A percentile compares a stretch with the other conserved stretches of the same genome.
Evolutionary conservation across 306 rosid genomes (phyloP).

Genomic region (Ormosia semicastrata): DNA sequence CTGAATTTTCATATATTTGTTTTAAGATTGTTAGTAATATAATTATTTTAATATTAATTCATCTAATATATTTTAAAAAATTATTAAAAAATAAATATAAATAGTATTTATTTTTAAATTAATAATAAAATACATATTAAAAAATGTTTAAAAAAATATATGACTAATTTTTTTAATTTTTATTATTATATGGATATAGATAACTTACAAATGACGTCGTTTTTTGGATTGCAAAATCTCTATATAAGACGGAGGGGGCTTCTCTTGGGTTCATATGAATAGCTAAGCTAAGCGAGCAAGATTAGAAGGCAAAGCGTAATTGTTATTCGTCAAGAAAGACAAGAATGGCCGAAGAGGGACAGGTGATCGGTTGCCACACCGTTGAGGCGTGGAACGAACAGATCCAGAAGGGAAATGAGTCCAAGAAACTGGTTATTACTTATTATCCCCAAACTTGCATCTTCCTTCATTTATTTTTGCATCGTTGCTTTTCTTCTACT

Average conservation of each 20-base stretch:
- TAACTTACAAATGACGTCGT: too few species aligned
- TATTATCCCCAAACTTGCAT: background rate
- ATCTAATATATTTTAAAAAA: too few species aligned
- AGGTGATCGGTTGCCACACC: constrained; percentile 53
- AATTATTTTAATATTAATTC: too few species aligned
- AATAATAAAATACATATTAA: too few species aligned
- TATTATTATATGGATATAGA: too few species aligned
- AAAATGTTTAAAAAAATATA: too few species aligned
- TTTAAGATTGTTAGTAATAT: too few species aligned
- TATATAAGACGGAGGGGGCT: background rate
- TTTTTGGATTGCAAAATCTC: background rate
- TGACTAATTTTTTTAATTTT: too few species aligned
- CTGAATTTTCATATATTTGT: background rate
- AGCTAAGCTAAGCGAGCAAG: background rate
- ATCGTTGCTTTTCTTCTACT: background rate
- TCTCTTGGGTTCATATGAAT: background rate
- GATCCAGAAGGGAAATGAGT: constrained; percentile 36
- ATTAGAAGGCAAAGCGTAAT: background rate
- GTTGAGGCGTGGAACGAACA: constrained; percentile 47
- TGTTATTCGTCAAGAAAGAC: background rate
- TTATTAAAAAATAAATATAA: too few species aligned
- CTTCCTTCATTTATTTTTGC: background rate
- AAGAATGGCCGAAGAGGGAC: constrained; percentile 43
- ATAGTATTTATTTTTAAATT: too few species aligned
- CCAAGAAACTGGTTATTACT: constrained; percentile 49